A percentile compares a stretch with the other conserved stretches of the same genome.
Evolutionary conservation across 2,329 filamentous ascomycete genomes (phyloP).

Genomic region (Colletotrichum shisoi): DNA sequence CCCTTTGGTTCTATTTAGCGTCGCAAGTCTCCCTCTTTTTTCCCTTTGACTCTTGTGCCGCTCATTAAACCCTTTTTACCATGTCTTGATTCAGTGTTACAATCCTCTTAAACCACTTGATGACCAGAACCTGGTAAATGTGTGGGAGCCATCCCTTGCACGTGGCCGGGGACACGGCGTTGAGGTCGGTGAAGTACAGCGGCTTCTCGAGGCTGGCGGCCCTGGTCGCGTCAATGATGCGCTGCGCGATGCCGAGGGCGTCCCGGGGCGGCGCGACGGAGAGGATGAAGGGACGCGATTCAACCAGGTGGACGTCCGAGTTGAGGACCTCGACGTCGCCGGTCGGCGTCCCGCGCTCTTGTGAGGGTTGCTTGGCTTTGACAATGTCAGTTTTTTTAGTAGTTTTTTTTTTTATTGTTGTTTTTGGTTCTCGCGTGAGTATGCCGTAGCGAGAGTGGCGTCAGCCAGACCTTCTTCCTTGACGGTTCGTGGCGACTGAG

Average conservation of each 20-base stretch:
- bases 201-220: constrained; percentile 48
- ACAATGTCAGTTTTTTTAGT: not conserved
- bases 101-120: too few species aligned
- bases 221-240: constrained; percentile 62
- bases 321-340: constrained; percentile 62
- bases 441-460: too few species aligned
- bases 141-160: constrained; percentile 51
- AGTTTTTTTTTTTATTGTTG: too few species aligned
- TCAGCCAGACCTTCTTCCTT: constrained; percentile 54
- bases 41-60: too few species aligned
- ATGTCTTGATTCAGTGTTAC: too few species aligned
- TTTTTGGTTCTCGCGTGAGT: not conserved
- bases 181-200: constrained; percentile 70
- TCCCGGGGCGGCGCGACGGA: constrained; percentile 73
- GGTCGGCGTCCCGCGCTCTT: constrained; percentile 59
- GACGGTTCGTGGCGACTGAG: constrained; percentile 57
- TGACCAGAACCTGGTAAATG: too few species aligned
- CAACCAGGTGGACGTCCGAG: constrained; percentile 65
- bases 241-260: constrained; percentile 65
- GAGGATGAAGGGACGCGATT: constrained; percentile 65
- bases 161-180: constrained; percentile 68
- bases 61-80: too few species aligned
- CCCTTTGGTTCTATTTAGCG: too few species aligned
- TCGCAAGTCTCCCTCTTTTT: too few species aligned
- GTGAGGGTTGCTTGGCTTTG: constrained; percentile 64